These are phyloP conservation scores for Pleurotus cornucopiae DNA, from an alignment of 768 basidiomycete genomes.

Conservation along the genomic window DNA sequence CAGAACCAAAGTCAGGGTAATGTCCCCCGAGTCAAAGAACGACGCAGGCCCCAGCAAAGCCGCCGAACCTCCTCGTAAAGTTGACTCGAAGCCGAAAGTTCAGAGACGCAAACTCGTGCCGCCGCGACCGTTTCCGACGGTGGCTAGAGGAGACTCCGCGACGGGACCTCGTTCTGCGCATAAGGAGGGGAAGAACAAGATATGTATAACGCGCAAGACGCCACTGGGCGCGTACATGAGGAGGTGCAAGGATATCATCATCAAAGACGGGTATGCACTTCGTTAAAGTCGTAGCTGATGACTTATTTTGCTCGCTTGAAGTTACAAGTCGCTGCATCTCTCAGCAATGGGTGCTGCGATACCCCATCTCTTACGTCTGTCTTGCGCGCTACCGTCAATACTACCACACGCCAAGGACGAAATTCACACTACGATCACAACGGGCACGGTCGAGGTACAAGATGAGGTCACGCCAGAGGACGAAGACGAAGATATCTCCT, in stretches of 20 bases:
- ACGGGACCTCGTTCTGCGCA: slow-evolving; percentile 80
- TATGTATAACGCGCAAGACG: slow-evolving; percentile 78
- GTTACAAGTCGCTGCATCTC: slow-evolving; percentile 70
- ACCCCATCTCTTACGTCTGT: slow-evolving; percentile 69
- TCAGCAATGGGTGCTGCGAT: slow-evolving; percentile 90
- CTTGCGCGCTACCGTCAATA: slow-evolving; percentile 66
- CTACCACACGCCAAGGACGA: slow-evolving; percentile 65
- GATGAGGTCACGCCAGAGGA: slow-evolving; percentile 80
- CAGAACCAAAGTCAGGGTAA: neutral
- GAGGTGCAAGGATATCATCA: slow-evolving; percentile 67
- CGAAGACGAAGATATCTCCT: slow-evolving; percentile 63
- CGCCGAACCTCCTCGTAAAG: slow-evolving; percentile 19
- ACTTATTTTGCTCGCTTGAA: slow-evolving; percentile 19
- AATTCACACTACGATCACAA: slow-evolving; percentile 56
- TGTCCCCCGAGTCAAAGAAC: neutral
- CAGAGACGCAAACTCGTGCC: slow-evolving; percentile 53
- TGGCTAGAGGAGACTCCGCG: slow-evolving; percentile 69
- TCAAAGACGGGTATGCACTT: slow-evolving; percentile 63
- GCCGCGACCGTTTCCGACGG: slow-evolving; percentile 71
- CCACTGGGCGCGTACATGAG: slow-evolving; percentile 68
- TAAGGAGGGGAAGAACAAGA: slow-evolving; percentile 75
- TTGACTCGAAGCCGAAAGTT: slow-evolving; percentile 26
- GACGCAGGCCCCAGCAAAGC: slow-evolving; percentile 17
- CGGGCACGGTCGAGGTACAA: slow-evolving; percentile 67
- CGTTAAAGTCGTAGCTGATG: neutral